Evolutionary conservation across 2,329 filamentous ascomycete species (phyloP).

Genomic region (Hypoxylon sp.): DNA sequence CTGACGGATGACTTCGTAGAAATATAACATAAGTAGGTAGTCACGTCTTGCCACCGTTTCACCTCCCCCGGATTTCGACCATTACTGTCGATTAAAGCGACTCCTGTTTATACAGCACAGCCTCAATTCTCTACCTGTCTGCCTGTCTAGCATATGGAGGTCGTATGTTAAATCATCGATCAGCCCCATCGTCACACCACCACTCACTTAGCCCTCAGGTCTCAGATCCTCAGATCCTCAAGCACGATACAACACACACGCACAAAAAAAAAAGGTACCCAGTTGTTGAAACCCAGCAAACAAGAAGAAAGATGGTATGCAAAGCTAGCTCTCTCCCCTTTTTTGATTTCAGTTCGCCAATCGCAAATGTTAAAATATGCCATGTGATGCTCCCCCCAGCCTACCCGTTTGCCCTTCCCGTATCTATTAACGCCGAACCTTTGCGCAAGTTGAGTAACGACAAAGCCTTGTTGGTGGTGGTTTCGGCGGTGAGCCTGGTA

Average conservation of each 20-base stretch:
- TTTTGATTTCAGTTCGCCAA: constrained; percentile 23
- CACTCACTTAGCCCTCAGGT: neutral
- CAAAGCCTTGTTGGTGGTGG: constrained; percentile 48
- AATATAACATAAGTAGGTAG: no score
- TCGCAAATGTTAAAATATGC: constrained; percentile 13
- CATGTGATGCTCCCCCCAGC: neutral
- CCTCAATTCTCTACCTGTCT: no score
- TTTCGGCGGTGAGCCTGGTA: neutral
- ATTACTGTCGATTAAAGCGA: no score
- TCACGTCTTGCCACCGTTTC: no score
- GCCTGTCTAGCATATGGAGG: no score
- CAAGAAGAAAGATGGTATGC: constrained; percentile 17
- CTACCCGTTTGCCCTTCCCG: constrained; percentile 27
- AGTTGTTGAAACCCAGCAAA: constrained; percentile 46
- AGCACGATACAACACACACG: neutral
- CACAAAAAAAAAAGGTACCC: neutral
- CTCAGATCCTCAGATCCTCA: neutral
- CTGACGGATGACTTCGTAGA: no score
- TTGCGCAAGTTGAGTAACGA: constrained; percentile 57
- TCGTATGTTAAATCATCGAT: no score
- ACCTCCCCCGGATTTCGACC: no score
- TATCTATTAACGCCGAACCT: constrained; percentile 51
- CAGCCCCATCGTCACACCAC: neutral
- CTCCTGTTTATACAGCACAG: no score
- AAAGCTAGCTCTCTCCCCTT: constrained; percentile 5